A percentile compares a stretch with the other conserved stretches of the same genome.
Conservation (phyloP, 371 early-diverging fungal genomes). For the Apophysomyces elegans region DNA sequence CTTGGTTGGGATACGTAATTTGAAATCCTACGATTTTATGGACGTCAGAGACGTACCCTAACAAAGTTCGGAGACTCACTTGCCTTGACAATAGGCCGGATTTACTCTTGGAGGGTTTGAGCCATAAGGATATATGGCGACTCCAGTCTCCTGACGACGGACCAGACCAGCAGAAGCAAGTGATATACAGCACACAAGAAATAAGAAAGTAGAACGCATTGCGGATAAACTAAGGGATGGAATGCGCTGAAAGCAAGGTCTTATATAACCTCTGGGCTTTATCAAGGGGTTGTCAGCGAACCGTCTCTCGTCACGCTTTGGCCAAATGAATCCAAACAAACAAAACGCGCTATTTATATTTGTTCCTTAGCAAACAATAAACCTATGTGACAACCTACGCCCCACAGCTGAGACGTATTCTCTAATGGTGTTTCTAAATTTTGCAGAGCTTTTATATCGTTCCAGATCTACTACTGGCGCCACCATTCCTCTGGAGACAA, state of each 20-base stretch:
- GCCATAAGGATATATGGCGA: constrained; percentile 1
- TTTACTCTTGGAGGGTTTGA: constrained; percentile 16
- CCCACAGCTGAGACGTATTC: constrained; percentile 15
- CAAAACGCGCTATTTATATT: not conserved
- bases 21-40: constrained; percentile 18
- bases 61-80: not conserved
- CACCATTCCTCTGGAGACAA: not conserved
- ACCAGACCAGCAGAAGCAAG: not conserved
- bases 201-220: not conserved
- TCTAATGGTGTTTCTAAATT: constrained; percentile 11
- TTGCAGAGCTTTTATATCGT: not conserved
- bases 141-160: not conserved
- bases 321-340: not conserved
- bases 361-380: constrained; percentile 13
- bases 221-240: not conserved
- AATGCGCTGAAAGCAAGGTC: not conserved
- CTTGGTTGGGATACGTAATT: constrained; percentile 31
- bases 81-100: constrained; percentile 16
- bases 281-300: not conserved
- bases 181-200: not conserved
- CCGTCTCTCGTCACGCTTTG: not conserved
- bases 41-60: no score
- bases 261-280: not conserved
- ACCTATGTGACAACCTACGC: constrained; percentile 8
- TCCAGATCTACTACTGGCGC: not conserved